Conservation (phyloP, 2,329 filamentous ascomycete species). For the Byssoonygena ceratinophila region DNA sequence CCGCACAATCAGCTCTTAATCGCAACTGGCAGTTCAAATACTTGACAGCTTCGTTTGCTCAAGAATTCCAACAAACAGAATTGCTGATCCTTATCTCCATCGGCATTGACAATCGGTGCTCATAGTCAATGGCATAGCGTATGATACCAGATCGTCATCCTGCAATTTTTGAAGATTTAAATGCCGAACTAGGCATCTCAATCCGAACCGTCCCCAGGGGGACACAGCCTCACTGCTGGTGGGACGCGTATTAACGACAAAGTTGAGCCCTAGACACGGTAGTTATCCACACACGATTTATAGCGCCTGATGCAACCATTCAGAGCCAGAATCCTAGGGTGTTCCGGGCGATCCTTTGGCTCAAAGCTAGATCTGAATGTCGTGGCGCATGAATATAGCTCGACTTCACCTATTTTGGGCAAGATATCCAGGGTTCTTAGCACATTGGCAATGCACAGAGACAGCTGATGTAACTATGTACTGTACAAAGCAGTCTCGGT, state of each 20-base stretch:
- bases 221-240: background rate
- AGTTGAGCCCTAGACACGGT: background rate
- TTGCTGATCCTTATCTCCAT: no score
- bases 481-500: no score
- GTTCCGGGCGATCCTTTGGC: background rate
- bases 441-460: no score
- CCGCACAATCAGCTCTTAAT: no score
- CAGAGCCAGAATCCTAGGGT: background rate
- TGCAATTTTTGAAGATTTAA: background rate
- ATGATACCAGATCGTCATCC: background rate
- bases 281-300: background rate
- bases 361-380: no score
- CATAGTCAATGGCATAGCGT: no score
- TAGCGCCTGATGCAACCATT: background rate
- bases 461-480: no score
- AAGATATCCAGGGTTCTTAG: background rate
- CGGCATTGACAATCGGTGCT: no score
- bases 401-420: slow-evolving; percentile 4
- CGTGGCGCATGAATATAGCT: background rate
- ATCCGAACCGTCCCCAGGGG: background rate
- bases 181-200: background rate
- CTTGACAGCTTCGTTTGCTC: no score
- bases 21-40: no score
- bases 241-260: background rate
- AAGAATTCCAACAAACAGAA: no score